Evolutionary conservation across 805 yeast genomes (phyloP), one percentile per base, ranked within the genome.

Genomic region (Cyberlindnera maritima): DNA sequence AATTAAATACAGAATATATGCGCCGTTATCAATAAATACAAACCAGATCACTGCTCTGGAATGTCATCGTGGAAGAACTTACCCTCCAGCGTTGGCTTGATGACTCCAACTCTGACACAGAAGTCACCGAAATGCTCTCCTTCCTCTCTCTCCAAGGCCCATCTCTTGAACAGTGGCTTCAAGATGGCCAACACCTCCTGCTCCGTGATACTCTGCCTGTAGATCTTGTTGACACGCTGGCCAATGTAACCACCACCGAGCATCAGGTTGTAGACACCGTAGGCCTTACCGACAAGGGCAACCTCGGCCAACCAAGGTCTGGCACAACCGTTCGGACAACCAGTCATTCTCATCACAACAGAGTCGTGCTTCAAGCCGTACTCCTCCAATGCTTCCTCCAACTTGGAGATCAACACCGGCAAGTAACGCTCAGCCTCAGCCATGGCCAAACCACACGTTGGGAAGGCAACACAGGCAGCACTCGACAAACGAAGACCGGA

Each of bases 361-460:
- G 96, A 83, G 68, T 92, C 98, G 60, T 90, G 96, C 63, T 96
- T 85, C 59, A 92, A 77, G 9, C 98, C 98, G 55, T 83, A 81
- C 62, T 90, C 96, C 69, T 92, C 97, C 48, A 92, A 74, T 18
- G 89, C 81, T n/a, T 73, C 79, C 68, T 92, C 98, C 50, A 92
- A 71, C 69, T 90, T 88, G 53, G 84, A 67, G 56, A 92, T 79
- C 59, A 92, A 76, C 41, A 76, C 83, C 9, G 98, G 98, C 60
- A 92, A 75, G 48, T 70, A 74, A 64, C 98, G 83, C 73, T 92
- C 98, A 46, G 96, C 85, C 71, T 92, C 98, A 29, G 98, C 98
- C 97, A 92, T 90, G 17, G 98, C 98, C 62, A 92, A 79, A 57
- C 98, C 98, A 80, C 98, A 92, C 1, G 98, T 92, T 57, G 98